These are phyloP conservation scores for Rubus parviflorus DNA, from an alignment of 306 rosid species.

Conservation along the genomic window DNA sequence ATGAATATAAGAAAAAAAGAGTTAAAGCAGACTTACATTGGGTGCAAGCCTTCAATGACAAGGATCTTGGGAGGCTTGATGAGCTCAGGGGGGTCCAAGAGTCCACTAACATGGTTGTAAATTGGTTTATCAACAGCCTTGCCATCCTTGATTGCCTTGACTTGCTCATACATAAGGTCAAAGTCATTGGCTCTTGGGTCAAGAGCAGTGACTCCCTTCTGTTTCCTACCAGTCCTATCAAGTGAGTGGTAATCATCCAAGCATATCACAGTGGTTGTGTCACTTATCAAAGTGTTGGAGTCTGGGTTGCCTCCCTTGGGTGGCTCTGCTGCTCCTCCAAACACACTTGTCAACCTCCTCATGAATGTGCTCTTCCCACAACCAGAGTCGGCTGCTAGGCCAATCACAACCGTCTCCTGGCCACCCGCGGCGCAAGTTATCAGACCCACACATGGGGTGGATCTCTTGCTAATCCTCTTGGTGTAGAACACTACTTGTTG, in stretches of 20 bases:
- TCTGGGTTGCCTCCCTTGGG: constrained; percentile 97
- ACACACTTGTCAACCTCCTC: constrained; percentile 94
- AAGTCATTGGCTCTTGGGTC: constrained; percentile 93
- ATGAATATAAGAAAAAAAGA: not conserved
- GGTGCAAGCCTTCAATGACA: constrained; percentile 97
- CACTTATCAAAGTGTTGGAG: constrained; percentile 93
- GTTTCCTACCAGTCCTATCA: constrained; percentile 91
- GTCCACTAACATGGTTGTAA: constrained; percentile 93
- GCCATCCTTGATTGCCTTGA: constrained; percentile 80
- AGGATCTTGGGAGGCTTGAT: constrained; percentile 95
- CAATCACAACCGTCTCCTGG: constrained; percentile 86
- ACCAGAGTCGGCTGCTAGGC: constrained; percentile 95
- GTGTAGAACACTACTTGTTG: constrained; percentile 72
- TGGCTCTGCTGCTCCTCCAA: constrained; percentile 95
- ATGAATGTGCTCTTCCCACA: constrained; percentile 99
- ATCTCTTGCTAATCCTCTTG: constrained; percentile 33
- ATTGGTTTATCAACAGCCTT: constrained; percentile 77
- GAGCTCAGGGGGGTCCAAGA: constrained; percentile 91
- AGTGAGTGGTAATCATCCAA: constrained; percentile 94
- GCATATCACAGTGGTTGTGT: constrained; percentile 94
- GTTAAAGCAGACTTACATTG: constrained; percentile 61
- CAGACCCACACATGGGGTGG: constrained; percentile 42
- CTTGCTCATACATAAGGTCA: constrained; percentile 97
- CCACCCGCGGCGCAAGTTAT: constrained; percentile 64
- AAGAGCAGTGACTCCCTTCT: constrained; percentile 94